Conservation (phyloP, 352 stramenopile species). For the Globisporangium viniferum region DNA sequence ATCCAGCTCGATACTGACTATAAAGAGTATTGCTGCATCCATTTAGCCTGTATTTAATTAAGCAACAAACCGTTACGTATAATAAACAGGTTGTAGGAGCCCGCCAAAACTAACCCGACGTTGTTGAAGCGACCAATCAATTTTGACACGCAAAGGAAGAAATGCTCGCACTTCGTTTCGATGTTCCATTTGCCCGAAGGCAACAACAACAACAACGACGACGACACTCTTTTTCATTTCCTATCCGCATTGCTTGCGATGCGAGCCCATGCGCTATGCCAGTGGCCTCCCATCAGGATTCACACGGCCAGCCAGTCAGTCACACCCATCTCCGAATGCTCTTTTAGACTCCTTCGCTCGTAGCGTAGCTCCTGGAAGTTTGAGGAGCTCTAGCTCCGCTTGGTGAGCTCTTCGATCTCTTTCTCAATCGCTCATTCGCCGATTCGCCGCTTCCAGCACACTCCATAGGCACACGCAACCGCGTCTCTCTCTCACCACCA, state of each 20-base stretch:
- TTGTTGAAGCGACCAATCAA: not conserved
- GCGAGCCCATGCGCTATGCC: not conserved
- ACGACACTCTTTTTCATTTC: not conserved
- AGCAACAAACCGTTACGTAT: not conserved
- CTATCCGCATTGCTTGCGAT: not conserved
- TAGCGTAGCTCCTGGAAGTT: not conserved
- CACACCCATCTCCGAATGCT: not conserved
- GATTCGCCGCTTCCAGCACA: not conserved
- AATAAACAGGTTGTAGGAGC: not conserved
- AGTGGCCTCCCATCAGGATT: not conserved
- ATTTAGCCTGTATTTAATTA: not conserved
- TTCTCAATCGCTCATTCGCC: not conserved
- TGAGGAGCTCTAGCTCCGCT: not conserved
- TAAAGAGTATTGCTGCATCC: not conserved
- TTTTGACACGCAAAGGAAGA: not conserved
- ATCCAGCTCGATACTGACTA: not conserved
- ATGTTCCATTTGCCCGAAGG: not conserved
- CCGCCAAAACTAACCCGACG: not conserved
- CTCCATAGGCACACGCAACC: not conserved
- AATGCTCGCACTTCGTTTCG: not conserved
- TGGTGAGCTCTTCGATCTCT: not conserved
- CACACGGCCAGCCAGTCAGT: not conserved
- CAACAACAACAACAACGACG: not conserved
- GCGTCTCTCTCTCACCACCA: not conserved
- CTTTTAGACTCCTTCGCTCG: not conserved